phyloP scores from a whole-genome alignment of 805 yeast species.

The Cyberlindnera amylophila region DNA sequence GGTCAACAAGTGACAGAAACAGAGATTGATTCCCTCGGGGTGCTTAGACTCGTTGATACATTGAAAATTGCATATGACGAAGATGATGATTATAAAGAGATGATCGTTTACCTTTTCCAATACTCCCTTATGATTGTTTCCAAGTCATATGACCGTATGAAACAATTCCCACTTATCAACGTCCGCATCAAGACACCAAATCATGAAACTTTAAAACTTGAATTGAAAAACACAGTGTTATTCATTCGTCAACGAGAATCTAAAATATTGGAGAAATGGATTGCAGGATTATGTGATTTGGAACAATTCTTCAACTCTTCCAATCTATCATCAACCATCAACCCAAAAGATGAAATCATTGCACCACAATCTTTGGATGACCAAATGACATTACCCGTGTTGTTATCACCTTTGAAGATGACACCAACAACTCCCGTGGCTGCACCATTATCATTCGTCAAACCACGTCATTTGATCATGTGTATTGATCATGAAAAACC shows the following conservation, averaged over 20 bases:
- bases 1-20: slow-evolving; percentile 21
- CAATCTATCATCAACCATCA: slow-evolving; percentile 31
- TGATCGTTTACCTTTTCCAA: slow-evolving; percentile 34
- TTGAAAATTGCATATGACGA: slow-evolving; percentile 29
- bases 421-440: slow-evolving; percentile 13
- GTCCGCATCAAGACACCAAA: slow-evolving; percentile 21
- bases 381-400: slow-evolving; percentile 20
- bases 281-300: slow-evolving; percentile 34
- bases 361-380: slow-evolving; percentile 2
- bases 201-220: slow-evolving; percentile 19
- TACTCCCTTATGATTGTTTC: slow-evolving; percentile 17
- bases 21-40: slow-evolving; percentile 33
- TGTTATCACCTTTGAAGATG: slow-evolving; percentile 21
- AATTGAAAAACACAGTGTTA: slow-evolving; percentile 17
- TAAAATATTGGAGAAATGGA: slow-evolving; percentile 38
- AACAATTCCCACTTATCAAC: slow-evolving; percentile 5
- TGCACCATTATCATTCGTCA: slow-evolving; percentile 8
- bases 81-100: slow-evolving; percentile 23
- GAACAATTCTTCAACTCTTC: slow-evolving; percentile 29
- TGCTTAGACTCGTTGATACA: slow-evolving; percentile 34
- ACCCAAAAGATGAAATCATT: slow-evolving; percentile 7
- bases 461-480: slow-evolving; percentile 15
- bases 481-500: slow-evolving; percentile 19
- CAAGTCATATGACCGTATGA: slow-evolving; percentile 8
- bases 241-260: slow-evolving; percentile 28